Evolutionary conservation across 306 rosid genomes (phyloP).

Genomic region (Cicer bijugum): DNA sequence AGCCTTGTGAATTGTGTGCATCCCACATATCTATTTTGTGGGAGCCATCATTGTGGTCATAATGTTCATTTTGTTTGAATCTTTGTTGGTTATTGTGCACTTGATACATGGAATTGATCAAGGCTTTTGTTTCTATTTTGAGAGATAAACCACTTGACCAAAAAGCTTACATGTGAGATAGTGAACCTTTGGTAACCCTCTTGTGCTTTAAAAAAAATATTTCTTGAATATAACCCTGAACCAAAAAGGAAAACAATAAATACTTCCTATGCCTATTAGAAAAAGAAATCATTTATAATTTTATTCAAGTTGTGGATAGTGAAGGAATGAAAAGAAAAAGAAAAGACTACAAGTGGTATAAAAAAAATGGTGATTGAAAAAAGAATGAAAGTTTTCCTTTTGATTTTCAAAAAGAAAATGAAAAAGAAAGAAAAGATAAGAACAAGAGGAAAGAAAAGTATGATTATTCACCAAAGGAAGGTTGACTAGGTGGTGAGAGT

Average conservation of each 20-base stretch:
- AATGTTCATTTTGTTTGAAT: not conserved
- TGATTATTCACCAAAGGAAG: too few species aligned
- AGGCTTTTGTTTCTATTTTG: not conserved
- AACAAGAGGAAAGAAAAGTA: too few species aligned
- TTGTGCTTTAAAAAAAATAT: not conserved
- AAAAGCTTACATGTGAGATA: not conserved
- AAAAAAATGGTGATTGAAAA: too few species aligned
- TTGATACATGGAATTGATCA: not conserved
- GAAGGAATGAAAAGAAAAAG: too few species aligned
- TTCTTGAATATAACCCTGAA: not conserved
- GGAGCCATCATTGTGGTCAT: not conserved
- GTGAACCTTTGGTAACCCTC: not conserved
- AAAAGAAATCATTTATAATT: too few species aligned
- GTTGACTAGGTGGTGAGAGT: too few species aligned
- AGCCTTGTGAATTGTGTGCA: not conserved
- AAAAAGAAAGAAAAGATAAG: too few species aligned
- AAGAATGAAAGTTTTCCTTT: too few species aligned
- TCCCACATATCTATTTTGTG: not conserved
- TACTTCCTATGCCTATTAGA: too few species aligned
- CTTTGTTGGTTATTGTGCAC: not conserved
- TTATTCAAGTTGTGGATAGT: too few species aligned
- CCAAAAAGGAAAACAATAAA: not conserved
- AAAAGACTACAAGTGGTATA: too few species aligned
- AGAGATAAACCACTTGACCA: not conserved
- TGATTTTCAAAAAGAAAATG: too few species aligned